Conservation (phyloP, 1,284 basidiomycete genomes). For the Golubevia sp. region DNA sequence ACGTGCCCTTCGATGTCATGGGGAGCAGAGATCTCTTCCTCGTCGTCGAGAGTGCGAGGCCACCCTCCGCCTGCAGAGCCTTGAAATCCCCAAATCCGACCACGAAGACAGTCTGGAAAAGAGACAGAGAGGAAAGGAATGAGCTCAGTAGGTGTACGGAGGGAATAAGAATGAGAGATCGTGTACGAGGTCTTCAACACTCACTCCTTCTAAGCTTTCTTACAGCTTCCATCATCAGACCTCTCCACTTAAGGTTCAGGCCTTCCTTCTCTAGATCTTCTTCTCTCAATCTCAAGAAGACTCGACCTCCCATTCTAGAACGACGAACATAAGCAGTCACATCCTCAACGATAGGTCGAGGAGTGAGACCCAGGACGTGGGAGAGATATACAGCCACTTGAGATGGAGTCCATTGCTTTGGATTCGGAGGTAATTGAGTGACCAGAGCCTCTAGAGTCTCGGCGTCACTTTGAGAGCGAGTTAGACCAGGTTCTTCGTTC, state of each 20-base stretch:
- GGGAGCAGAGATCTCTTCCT: constrained; percentile 4
- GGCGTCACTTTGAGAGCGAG: background rate
- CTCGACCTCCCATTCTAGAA: constrained; percentile 37
- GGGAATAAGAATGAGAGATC: background rate
- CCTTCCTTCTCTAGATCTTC: constrained; percentile 38
- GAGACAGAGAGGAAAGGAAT: background rate
- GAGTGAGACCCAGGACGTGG: constrained; percentile 42
- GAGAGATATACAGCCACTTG: constrained; percentile 50
- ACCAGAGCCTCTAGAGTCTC: constrained; percentile 20
- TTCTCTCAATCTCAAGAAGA: constrained; percentile 42
- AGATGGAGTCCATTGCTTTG: constrained; percentile 43
- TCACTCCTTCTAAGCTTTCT: constrained; percentile 23
- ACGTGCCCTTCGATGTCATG: constrained; percentile 1
- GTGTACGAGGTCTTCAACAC: background rate
- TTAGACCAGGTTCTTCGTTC: background rate
- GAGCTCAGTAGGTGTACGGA: background rate
- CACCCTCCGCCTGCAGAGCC: constrained; percentile 18
- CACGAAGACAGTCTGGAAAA: constrained; percentile 26
- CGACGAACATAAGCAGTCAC: constrained; percentile 43
- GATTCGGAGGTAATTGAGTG: constrained; percentile 29
- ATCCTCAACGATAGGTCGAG: constrained; percentile 42
- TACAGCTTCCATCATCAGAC: constrained; percentile 45
- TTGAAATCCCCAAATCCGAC: constrained; percentile 44
- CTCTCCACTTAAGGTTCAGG: constrained; percentile 45
- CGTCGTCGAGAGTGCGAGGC: constrained; percentile 21